phyloP scores from a whole-genome alignment of 352 stramenopile species.

The Pythium volutum region DNA sequence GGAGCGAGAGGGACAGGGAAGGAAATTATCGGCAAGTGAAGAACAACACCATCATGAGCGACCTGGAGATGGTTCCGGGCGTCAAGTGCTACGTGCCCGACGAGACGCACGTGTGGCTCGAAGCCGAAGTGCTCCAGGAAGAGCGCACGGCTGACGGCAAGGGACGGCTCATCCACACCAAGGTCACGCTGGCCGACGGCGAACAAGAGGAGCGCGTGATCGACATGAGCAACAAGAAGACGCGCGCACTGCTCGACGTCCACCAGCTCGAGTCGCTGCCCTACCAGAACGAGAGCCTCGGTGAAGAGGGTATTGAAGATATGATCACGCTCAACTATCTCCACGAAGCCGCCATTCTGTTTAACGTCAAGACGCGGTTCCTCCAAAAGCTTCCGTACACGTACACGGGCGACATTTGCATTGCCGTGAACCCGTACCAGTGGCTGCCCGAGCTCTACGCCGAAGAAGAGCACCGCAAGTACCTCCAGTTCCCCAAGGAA shows the following conservation, averaged over 20 bases:
- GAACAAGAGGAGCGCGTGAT: constrained; percentile 53
- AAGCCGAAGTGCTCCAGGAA: constrained; percentile 69
- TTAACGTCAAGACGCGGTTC: constrained; percentile 89
- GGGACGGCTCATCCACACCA: constrained; percentile 62
- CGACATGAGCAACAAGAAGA: constrained; percentile 69
- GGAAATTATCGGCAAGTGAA: too few relatives aligned
- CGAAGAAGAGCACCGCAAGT: constrained; percentile 61
- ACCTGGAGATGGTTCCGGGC: constrained; percentile 57
- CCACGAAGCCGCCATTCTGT: constrained; percentile 89
- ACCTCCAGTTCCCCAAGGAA: constrained; percentile 56
- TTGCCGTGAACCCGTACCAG: constrained; percentile 96
- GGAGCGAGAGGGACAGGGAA: neutral
- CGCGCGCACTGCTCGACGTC: constrained; percentile 40
- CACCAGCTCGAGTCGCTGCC: constrained; percentile 69
- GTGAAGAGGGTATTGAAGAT: constrained; percentile 60
- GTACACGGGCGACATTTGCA: constrained; percentile 95
- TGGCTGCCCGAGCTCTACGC: constrained; percentile 87
- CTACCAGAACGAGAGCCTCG: constrained; percentile 75
- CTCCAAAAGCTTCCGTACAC: constrained; percentile 92
- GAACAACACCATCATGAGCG: constrained; percentile 17
- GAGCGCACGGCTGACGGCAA: constrained; percentile 59
- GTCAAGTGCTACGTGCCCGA: constrained; percentile 87
- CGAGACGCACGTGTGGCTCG: constrained; percentile 82
- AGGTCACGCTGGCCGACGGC: constrained; percentile 48
- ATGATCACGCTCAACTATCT: constrained; percentile 89